phyloP scores from a whole-genome alignment of 345 rosid genomes.

The Brassica juncea region DNA sequence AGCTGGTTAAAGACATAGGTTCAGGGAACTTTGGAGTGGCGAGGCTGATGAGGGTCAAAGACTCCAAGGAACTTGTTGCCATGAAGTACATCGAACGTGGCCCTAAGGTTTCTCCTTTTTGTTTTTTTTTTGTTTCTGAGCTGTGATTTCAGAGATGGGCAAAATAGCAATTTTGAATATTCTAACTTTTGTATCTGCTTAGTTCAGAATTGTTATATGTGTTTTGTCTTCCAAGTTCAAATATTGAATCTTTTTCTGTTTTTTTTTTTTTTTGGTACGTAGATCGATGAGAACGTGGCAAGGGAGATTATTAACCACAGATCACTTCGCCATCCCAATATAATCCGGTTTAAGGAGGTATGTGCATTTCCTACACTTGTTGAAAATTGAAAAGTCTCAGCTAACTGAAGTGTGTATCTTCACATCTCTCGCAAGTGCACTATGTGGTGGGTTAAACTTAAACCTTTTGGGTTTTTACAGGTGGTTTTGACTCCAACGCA shows the following conservation, averaged over 20 bases:
- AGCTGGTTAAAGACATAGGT: background rate
- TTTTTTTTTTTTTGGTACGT: background rate
- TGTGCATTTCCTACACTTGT: background rate
- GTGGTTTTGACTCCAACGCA: background rate
- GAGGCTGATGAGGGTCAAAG: background rate
- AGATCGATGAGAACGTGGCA: background rate
- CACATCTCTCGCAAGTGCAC: background rate
- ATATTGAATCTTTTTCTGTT: background rate
- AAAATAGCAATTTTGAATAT: too few relatives aligned
- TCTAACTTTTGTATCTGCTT: background rate
- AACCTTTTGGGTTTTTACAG: background rate
- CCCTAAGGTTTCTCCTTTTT: background rate
- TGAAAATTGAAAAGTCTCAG: background rate
- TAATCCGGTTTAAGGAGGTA: background rate
- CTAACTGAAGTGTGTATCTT: background rate
- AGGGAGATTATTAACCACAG: background rate
- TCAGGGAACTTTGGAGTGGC: constrained; percentile 1
- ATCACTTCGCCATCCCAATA: background rate
- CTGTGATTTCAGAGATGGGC: too few relatives aligned
- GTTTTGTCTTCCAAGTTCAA: background rate
- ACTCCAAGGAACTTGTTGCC: background rate
- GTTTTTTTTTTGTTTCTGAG: background rate
- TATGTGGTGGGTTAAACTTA: background rate
- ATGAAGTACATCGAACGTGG: background rate
- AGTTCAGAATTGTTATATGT: background rate